These are phyloP conservation scores for Lentinus brumalis DNA, from an alignment of 768 basidiomycete genomes.

Conservation along the genomic window DNA sequence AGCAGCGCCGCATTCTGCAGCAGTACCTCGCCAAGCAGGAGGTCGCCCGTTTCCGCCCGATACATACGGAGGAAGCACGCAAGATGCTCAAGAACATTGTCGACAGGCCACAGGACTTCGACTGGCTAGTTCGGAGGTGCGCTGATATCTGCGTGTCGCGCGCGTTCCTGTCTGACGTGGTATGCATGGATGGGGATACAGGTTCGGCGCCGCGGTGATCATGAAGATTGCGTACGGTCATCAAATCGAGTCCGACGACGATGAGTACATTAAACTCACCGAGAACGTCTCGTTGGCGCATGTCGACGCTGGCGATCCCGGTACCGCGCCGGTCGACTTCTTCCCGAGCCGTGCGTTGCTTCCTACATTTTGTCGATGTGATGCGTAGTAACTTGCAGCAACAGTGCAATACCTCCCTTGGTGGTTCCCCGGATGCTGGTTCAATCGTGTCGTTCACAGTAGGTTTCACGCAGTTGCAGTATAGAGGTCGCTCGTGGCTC, in stretches of 20 bases:
- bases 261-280: conserved; percentile 20
- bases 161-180: background rate
- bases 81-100: conserved; percentile 18
- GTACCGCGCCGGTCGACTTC: conserved; percentile 19
- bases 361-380: background rate
- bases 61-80: conserved; percentile 19
- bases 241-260: conserved; percentile 12
- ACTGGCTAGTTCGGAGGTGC: conserved; percentile 21
- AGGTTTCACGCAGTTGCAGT: background rate
- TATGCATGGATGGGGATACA: background rate
- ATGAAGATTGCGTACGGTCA: conserved; percentile 25
- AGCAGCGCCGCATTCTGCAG: conserved; percentile 23
- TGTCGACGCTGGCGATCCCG: conserved; percentile 18
- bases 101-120: conserved; percentile 16
- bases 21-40: conserved; percentile 19
- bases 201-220: conserved; percentile 19
- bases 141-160: background rate
- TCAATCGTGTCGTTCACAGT: conserved; percentile 23
- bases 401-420: conserved; percentile 21
- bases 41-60: conserved; percentile 15
- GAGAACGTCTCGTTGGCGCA: conserved; percentile 20
- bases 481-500: too few relatives aligned
- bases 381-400: background rate
- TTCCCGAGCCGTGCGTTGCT: conserved; percentile 16
- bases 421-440: conserved; percentile 22